phyloP scores from a whole-genome alignment of 768 basidiomycete genomes.

The Leccinum subtestaceum region DNA sequence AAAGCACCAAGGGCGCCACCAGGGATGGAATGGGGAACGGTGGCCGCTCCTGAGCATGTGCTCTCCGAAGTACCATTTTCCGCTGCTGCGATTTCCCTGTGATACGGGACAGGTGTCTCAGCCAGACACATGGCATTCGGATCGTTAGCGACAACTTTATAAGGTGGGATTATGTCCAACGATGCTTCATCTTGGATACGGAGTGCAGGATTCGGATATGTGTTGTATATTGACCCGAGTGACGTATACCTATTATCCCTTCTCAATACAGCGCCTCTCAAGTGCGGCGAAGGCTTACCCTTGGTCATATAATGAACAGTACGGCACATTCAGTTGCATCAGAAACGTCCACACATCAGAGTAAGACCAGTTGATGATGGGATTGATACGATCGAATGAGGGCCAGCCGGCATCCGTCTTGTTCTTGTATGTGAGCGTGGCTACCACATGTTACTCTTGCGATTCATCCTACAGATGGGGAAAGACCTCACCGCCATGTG shows the following conservation, averaged over 20 bases:
- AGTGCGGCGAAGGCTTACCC: conserved; percentile 53
- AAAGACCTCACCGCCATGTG: conserved; percentile 82
- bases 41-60: conserved; percentile 6
- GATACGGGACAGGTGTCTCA: conserved; percentile 6
- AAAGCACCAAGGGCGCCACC: conserved; percentile 11
- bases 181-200: conserved; percentile 23
- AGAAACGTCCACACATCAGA: conserved; percentile 87
- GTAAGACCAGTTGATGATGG: conserved; percentile 96
- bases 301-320: conserved; percentile 86
- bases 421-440: conserved; percentile 64
- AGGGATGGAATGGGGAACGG: not conserved
- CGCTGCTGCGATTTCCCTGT: not conserved
- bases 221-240: conserved; percentile 93
- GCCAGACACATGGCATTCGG: conserved; percentile 18
- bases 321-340: conserved; percentile 68
- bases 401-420: conserved; percentile 93
- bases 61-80: conserved; percentile 8
- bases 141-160: conserved; percentile 21
- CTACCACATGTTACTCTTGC: conserved; percentile 37
- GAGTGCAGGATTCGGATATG: conserved; percentile 88
- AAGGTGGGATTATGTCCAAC: conserved; percentile 15
- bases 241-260: conserved; percentile 79
- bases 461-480: not conserved
- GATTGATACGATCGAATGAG: conserved; percentile 83
- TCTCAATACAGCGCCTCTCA: not conserved